Conservation (phyloP, 2,329 filamentous ascomycete genomes). For the Colletotrichum coccodes region DNA sequence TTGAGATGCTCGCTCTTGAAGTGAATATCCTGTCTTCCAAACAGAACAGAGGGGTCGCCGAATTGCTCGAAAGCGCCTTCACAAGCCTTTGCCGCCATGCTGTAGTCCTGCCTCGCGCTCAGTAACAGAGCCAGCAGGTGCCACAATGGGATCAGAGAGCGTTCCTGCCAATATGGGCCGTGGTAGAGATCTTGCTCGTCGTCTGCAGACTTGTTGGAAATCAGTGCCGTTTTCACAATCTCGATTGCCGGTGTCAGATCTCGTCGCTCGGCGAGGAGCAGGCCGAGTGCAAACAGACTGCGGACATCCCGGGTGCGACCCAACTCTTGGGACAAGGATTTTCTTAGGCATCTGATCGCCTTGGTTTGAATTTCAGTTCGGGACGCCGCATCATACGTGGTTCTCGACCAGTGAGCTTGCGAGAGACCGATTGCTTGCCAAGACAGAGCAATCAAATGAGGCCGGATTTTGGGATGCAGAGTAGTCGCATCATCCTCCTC, state of each 20-base stretch:
- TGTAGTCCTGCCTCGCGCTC: conserved; percentile 86
- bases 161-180: conserved; percentile 69
- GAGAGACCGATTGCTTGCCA: conserved; percentile 89
- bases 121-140: conserved; percentile 88
- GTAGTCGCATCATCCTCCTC: conserved; percentile 45
- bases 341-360: conserved; percentile 80
- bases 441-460: conserved; percentile 72
- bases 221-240: conserved; percentile 80
- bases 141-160: conserved; percentile 82
- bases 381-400: conserved; percentile 79
- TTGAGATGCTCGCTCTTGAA: conserved; percentile 77
- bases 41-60: conserved; percentile 75
- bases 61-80: conserved; percentile 94
- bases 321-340: conserved; percentile 74
- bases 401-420: conserved; percentile 86
- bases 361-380: conserved; percentile 80
- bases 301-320: conserved; percentile 76
- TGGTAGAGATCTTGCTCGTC: conserved; percentile 55
- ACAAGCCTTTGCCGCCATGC: conserved; percentile 82
- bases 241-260: conserved; percentile 85
- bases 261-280: conserved; percentile 89
- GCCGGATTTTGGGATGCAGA: conserved; percentile 60
- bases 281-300: conserved; percentile 80
- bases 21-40: conserved; percentile 67
- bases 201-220: conserved; percentile 63